Percentiles rank a stretch among this genome's conserved stretches.
Conservation (phyloP, 2,329 filamentous ascomycete species). For the Fusarium denticulatum region DNA sequence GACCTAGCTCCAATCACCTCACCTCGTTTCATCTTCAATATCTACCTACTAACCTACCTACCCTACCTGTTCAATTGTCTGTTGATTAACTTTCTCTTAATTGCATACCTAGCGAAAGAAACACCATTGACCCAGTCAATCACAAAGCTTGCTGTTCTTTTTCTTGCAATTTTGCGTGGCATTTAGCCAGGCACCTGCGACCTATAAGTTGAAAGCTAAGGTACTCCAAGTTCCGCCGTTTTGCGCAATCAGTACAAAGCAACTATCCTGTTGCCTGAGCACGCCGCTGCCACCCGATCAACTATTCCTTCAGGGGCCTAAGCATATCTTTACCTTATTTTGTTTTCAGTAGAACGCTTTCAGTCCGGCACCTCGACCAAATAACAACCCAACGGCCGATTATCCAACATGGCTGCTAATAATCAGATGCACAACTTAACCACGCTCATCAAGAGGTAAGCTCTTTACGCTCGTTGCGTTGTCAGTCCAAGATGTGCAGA, state of each 20-base stretch:
- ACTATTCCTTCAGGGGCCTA: not conserved
- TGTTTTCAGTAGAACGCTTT: not conserved
- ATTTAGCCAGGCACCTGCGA: not conserved
- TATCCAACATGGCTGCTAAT: constrained; percentile 70
- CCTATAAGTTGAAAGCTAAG: not conserved
- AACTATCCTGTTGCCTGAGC: constrained; percentile 27
- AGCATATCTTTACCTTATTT: not conserved
- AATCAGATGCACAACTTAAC: constrained; percentile 96
- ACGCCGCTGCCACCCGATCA: not conserved
- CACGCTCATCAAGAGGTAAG: constrained; percentile 96
- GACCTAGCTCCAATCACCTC: constrained; percentile 30
- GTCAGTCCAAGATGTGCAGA: not conserved
- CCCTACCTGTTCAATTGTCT: not conserved
- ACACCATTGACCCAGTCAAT: not conserved
- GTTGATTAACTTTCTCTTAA: not conserved
- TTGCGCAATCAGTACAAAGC: constrained; percentile 20
- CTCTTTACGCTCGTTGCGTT: not conserved
- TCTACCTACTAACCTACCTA: not conserved
- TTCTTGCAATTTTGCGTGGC: not conserved
- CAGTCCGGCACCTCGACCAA: not conserved
- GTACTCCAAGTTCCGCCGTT: not conserved
- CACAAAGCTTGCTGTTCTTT: not conserved
- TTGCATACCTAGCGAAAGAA: not conserved
- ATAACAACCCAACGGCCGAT: not conserved
- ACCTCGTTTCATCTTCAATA: constrained; percentile 20